Evolutionary conservation across 805 yeast genomes (phyloP), one percentile per base, ranked within the genome.

Genomic region (Myxozyma vanderwaltii): DNA sequence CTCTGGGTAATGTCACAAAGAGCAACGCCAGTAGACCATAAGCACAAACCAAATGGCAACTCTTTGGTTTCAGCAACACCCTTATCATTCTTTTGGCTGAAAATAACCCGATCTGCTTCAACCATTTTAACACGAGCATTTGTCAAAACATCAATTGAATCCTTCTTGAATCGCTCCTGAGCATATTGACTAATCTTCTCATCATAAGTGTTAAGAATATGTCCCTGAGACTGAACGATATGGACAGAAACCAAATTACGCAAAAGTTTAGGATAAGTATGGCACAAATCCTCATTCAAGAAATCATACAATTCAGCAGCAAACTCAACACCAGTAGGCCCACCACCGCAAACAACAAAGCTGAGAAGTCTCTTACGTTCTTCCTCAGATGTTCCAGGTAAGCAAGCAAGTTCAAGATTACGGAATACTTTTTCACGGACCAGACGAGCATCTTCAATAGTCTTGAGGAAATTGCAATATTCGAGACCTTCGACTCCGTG

Each of bases 11-110:
- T 70, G 15, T 86, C 86, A 61, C 83, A 80, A 66, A 82, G 85
- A 5, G 87, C 82, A 40, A 86, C 88, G 61, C 91, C 91, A 0
- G 91, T 86, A 1, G 89, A 85, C 91, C 91, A 86, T 47, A 86
- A 70, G 69, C 89, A 84, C 38, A 86, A 70, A 12, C 91, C 91
- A 61, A 79, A 85, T 48, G 89, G 86, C 51, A 86, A 71, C 59
- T 80, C 79, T 69, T 79, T 82, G 15, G 51, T 47, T 41, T 50
- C 64, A 41, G 63, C 63, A 33, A 72, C 73, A 19, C 81, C 82
- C 19, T 79, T 77, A 24, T 73, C 76, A 53, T 76, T 73, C 58
- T 74, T 77, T 68, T 83, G 86, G 46, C 80, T 78, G 71, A 84
- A 86, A 13, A 84, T 67, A 4, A 86, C 89, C 49, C 77, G 76